These are phyloP conservation scores for Claviceps monticola DNA, from an alignment of 2,329 filamentous ascomycete genomes.

Conservation along the genomic window DNA sequence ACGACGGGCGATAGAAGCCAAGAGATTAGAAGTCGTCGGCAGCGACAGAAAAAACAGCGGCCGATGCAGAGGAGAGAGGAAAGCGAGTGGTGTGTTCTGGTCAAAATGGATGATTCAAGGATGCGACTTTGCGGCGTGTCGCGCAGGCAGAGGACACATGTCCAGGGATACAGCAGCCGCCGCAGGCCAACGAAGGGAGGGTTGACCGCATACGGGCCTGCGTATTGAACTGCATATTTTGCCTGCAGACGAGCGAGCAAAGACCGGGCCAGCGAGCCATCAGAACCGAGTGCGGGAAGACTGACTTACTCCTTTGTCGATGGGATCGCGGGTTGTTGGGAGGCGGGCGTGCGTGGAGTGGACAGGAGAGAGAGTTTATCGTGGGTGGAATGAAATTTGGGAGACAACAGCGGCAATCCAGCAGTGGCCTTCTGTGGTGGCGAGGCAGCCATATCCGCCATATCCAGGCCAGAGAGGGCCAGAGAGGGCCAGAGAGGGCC, in stretches of 20 bases:
- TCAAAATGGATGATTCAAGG: not conserved
- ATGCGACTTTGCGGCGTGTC: slow-evolving; percentile 7
- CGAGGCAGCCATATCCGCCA: too few relatives aligned
- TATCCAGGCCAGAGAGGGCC: too few relatives aligned
- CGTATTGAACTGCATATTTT: too few relatives aligned
- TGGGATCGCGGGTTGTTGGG: slow-evolving; percentile 4
- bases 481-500: too few relatives aligned
- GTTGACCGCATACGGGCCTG: slow-evolving; percentile 1
- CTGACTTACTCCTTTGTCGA: slow-evolving; percentile 9
- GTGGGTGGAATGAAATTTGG: slow-evolving; percentile 6
- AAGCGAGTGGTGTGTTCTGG: not conserved
- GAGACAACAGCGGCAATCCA: not conserved
- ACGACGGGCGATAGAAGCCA: not conserved
- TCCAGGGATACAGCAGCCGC: slow-evolving; percentile 9
- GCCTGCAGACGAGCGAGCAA: not conserved
- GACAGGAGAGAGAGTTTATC: slow-evolving; percentile 7
- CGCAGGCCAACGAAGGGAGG: slow-evolving; percentile 9
- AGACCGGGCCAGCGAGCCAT: not conserved
- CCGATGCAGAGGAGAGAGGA: not conserved
- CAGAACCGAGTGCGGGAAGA: not conserved
- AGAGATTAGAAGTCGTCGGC: not conserved
- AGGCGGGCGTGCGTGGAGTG: slow-evolving; percentile 6
- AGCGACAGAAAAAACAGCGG: not conserved
- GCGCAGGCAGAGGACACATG: slow-evolving; percentile 13
- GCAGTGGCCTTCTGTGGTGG: too few relatives aligned